These are phyloP conservation scores for Sarocladiaceae sp. DNA, from an alignment of 2,329 filamentous ascomycete genomes.

Conservation along the genomic window DNA sequence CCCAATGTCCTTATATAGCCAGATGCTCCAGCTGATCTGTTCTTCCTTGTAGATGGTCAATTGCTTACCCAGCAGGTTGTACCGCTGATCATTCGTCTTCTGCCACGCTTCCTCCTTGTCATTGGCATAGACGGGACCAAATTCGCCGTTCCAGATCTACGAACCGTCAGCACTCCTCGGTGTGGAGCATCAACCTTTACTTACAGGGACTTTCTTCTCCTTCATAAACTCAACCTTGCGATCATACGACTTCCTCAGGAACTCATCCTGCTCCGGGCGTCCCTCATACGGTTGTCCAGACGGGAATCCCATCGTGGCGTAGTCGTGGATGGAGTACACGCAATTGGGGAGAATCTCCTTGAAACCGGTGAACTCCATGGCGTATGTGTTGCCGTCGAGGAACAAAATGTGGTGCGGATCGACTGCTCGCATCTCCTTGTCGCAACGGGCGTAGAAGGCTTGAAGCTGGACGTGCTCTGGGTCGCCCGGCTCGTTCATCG, in stretches of 20 bases:
- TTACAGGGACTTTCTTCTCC: slow-evolving; percentile 17
- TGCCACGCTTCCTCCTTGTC: slow-evolving; percentile 14
- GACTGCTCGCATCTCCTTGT: slow-evolving; percentile 30
- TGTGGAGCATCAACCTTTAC: not conserved
- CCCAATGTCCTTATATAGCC: slow-evolving; percentile 54
- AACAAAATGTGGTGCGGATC: slow-evolving; percentile 45
- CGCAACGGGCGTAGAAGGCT: slow-evolving; percentile 34
- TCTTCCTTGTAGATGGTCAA: slow-evolving; percentile 25
- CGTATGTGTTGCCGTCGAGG: slow-evolving; percentile 42
- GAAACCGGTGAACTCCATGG: slow-evolving; percentile 24
- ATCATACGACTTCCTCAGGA: slow-evolving; percentile 25
- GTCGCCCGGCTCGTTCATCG: slow-evolving; percentile 26
- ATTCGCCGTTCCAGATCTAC: slow-evolving; percentile 32
- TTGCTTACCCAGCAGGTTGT: slow-evolving; percentile 36
- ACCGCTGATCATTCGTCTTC: slow-evolving; percentile 29
- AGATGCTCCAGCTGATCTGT: slow-evolving; percentile 47
- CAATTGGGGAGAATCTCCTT: slow-evolving; percentile 36
- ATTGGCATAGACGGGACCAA: slow-evolving; percentile 43
- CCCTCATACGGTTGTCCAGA: slow-evolving; percentile 28
- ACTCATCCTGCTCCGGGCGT: slow-evolving; percentile 33
- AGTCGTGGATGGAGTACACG: slow-evolving; percentile 51
- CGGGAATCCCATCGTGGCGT: slow-evolving; percentile 47
- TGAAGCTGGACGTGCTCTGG: slow-evolving; percentile 27
- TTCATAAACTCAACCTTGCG: slow-evolving; percentile 40
- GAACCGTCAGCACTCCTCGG: not conserved